Conservation (phyloP, 306 rosid genomes). For the Cajanus cajan region DNA sequence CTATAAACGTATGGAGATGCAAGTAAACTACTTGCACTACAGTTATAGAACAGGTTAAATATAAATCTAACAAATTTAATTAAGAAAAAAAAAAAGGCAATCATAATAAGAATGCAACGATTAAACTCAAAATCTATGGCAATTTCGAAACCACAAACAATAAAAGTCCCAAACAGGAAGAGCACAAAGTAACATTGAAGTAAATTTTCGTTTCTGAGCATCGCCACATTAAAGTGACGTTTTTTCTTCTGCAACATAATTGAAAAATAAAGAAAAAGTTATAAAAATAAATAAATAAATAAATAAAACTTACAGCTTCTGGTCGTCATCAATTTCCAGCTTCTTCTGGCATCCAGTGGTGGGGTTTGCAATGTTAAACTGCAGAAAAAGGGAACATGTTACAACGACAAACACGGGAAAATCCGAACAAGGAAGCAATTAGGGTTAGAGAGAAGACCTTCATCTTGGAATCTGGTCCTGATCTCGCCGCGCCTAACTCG, state of each 20-base stretch:
- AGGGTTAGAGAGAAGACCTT: constrained; percentile 26
- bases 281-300: background rate
- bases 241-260: background rate
- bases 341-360: constrained; percentile 45
- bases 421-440: background rate
- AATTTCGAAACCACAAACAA: background rate
- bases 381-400: background rate
- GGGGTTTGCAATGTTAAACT: constrained; percentile 40
- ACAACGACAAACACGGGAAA: background rate
- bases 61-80: background rate
- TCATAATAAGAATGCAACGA: background rate
- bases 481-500: background rate
- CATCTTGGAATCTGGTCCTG: constrained; percentile 22
- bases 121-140: background rate
- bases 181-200: background rate
- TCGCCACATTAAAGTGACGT: background rate
- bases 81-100: background rate
- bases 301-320: constrained; percentile 28
- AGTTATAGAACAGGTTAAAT: background rate
- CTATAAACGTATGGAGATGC: background rate
- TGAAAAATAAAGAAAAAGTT: background rate
- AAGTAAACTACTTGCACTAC: background rate
- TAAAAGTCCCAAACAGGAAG: background rate
- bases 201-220: too few species aligned
- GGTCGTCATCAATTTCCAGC: constrained; percentile 40